Evolutionary conservation across 176 grass and related monocot species (phyloP).

Genomic region (Bromus sterilis): DNA sequence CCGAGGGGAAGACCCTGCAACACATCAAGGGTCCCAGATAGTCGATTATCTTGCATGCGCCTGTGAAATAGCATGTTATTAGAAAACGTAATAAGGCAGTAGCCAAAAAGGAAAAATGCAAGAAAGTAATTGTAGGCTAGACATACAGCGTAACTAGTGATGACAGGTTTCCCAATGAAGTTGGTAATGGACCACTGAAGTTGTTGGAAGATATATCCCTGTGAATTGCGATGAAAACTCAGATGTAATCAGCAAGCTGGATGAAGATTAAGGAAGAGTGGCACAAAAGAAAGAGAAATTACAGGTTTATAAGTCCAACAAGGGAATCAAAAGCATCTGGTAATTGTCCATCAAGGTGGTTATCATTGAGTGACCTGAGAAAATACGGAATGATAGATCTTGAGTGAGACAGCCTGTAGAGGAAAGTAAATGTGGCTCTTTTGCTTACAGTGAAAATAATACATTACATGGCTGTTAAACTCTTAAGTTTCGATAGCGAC

Average conservation of each 20-base stretch:
- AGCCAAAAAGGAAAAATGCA: conserved; percentile 4
- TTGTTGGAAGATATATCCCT: conserved; percentile 95
- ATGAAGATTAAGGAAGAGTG: background rate
- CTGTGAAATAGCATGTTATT: conserved; percentile 35
- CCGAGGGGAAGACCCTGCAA: conserved; percentile 85
- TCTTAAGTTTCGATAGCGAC: conserved; percentile 66
- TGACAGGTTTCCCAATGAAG: conserved; percentile 74
- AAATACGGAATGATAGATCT: conserved; percentile 23
- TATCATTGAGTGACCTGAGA: conserved; percentile 83
- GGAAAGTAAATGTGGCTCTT: background rate
- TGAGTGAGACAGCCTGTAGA: conserved; percentile 9
- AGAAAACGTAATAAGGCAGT: background rate
- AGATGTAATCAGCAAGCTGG: conserved; percentile 2
- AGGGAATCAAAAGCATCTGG: conserved; percentile 77
- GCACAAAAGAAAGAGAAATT: conserved; percentile 6
- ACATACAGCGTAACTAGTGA: conserved; percentile 85
- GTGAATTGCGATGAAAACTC: background rate
- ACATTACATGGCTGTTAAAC: conserved; percentile 81
- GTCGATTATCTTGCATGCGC: conserved; percentile 70
- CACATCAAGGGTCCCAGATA: conserved; percentile 69
- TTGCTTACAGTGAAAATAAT: background rate
- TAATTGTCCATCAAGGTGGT: conserved; percentile 72
- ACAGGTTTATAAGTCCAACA: conserved; percentile 88
- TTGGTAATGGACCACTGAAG: conserved; percentile 75
- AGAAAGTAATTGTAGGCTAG: conserved; percentile 28